These are phyloP conservation scores for Boletales sp. DNA, from an alignment of 768 basidiomycete species.

Conservation along the genomic window DNA sequence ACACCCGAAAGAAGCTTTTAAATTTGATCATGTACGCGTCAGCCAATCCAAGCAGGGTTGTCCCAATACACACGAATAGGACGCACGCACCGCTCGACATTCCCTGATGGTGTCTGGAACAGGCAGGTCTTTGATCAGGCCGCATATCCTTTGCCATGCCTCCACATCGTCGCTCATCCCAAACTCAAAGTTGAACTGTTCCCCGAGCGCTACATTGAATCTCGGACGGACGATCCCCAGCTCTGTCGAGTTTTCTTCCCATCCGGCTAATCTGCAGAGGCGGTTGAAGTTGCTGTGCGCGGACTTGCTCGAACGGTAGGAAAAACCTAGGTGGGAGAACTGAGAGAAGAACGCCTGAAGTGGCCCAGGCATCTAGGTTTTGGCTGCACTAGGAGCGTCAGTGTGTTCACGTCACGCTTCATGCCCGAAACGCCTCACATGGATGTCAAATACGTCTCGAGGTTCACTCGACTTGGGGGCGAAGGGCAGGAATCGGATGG, in stretches of 20 bases:
- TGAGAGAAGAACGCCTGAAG: conserved; percentile 24
- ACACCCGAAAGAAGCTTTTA: conserved; percentile 18
- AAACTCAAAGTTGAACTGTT: conserved; percentile 24
- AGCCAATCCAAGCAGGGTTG: background rate
- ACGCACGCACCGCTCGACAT: conserved; percentile 15
- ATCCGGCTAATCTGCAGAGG: conserved; percentile 5
- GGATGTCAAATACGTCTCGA: too few relatives aligned
- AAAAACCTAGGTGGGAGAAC: conserved; percentile 14
- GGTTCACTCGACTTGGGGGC: too few relatives aligned
- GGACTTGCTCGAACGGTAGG: conserved; percentile 8
- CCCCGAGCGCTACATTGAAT: conserved; percentile 19
- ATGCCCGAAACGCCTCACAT: too few relatives aligned
- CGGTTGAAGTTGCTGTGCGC: conserved; percentile 21
- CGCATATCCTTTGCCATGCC: conserved; percentile 27
- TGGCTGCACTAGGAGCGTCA: conserved; percentile 4
- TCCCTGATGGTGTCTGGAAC: conserved; percentile 14
- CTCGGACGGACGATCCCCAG: background rate
- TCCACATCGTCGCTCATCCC: conserved; percentile 16
- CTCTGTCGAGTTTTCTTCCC: background rate
- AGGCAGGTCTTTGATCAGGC: conserved; percentile 17
- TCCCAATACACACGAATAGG: background rate
- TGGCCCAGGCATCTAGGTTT: conserved; percentile 6
- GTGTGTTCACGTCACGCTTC: background rate
- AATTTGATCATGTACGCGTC: background rate
- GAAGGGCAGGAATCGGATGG: too few relatives aligned